phyloP scores from a whole-genome alignment of 2,329 filamentous ascomycete genomes.

The Trichoderma oligosporum region DNA sequence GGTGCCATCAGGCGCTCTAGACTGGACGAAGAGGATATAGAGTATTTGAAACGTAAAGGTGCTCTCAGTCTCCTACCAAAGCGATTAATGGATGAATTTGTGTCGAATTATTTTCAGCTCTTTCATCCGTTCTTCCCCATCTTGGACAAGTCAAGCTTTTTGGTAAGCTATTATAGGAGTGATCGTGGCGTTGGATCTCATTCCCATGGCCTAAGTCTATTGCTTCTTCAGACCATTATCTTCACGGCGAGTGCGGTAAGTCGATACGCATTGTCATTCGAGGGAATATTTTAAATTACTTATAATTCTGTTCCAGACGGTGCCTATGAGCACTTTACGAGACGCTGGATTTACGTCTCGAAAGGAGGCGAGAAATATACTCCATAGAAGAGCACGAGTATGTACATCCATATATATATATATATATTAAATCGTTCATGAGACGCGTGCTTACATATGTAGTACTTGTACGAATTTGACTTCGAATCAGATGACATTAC shows the following conservation, averaged over 20 bases:
- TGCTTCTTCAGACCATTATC: slow-evolving; percentile 11
- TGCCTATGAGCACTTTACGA: neutral
- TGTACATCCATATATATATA: neutral
- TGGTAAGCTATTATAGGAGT: slow-evolving; percentile 14
- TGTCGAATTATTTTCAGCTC: slow-evolving; percentile 22
- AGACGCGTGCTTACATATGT: neutral
- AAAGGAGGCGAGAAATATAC: slow-evolving; percentile 19
- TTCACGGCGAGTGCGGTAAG: slow-evolving; percentile 17
- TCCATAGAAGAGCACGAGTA: slow-evolving; percentile 19
- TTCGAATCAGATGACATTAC: slow-evolving; percentile 23
- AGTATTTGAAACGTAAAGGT: slow-evolving; percentile 23
- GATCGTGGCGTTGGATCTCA: neutral
- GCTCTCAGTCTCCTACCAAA: slow-evolving; percentile 20
- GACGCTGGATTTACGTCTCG: slow-evolving; percentile 18
- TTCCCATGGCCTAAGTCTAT: neutral
- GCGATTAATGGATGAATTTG: slow-evolving; percentile 20
- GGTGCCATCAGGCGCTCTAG: neutral
- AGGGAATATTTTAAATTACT: neutral
- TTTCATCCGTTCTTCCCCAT: slow-evolving; percentile 26
- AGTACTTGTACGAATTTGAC: slow-evolving; percentile 24
- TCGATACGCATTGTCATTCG: neutral
- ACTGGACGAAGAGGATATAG: slow-evolving; percentile 19
- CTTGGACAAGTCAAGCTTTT: slow-evolving; percentile 21
- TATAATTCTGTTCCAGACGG: neutral
- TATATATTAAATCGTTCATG: neutral